Base-by-base conservation (phyloP, 306 rosid genomes). In the Vigna unguiculata region DNA sequence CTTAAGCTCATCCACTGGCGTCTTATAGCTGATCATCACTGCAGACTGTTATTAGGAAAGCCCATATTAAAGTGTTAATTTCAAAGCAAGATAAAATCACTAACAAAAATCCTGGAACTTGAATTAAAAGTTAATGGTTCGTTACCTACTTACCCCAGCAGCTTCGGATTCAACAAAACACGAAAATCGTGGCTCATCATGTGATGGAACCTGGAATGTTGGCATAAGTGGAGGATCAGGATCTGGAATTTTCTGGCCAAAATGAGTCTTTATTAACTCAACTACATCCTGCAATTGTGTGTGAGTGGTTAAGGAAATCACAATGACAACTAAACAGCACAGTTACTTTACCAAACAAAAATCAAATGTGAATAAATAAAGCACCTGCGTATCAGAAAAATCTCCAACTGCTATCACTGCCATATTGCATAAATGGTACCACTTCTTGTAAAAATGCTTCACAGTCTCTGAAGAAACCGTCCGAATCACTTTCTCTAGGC, bases 351-450 rank as follows among this genome's bases (percentile, higher is more conserved):
- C 69, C 69, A 60, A 17, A 49, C 38, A 55, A 75, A 87, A 65
- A 60, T 45, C 53, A 51, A 47, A 72, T 74, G 69, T 61, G 48
- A 71, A 82, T 3, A 54, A 79, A 73, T 46, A 74, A 49, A 83
- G 74, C 76, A 94, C 98, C 98, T 90, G 83, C 5, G 97, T 85
- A 72, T 94, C 92, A 83, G 95, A 67, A 82, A 94, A 92, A 90
- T 94, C 97, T 62, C 98, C 98, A 66, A 94, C 96, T 55, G 98
- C 97, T 78, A 94, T 87, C 58, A 94, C 96, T 46, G 98, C 98
- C 98, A 92, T 94, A 75, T 94, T 92, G 85, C 90, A 81, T 74
- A 94, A 85, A 84, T 89, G 91, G 77, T 94, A 94, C 97, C 98
- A 94, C 83, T 90, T 94, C 81, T 85, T 57, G 84, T 92, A 94